Conservation (phyloP, 192 early-diverging fungal genomes). For the Coemansia sp. region DNA sequence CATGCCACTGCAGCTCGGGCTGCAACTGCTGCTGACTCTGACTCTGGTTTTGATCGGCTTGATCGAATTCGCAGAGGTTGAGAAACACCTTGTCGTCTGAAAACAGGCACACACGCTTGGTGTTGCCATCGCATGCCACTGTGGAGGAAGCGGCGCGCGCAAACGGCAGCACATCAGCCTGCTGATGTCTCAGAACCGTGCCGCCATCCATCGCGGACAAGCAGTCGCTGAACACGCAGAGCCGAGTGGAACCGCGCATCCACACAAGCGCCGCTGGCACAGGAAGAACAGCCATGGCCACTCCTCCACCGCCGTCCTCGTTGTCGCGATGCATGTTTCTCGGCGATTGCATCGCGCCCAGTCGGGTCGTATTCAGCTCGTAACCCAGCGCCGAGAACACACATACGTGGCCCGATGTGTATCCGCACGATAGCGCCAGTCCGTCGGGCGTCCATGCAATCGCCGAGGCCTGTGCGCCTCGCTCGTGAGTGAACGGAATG, state of each 20-base stretch:
- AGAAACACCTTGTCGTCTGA: conserved; percentile 47
- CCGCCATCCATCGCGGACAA: neutral
- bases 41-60: neutral
- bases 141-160: conserved; percentile 29
- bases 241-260: neutral
- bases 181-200: conserved; percentile 9
- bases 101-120: conserved; percentile 43
- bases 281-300: neutral
- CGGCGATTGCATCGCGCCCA: conserved; percentile 9
- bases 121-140: conserved; percentile 31
- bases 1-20: conserved; percentile 40
- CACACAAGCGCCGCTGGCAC: conserved; percentile 22
- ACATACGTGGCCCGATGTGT: conserved; percentile 42
- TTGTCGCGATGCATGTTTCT: neutral
- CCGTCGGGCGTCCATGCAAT: conserved; percentile 44
- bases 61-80: conserved; percentile 22
- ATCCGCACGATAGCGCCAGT: conserved; percentile 33
- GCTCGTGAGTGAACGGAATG: conserved; percentile 12
- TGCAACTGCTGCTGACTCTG: conserved; percentile 9
- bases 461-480: conserved; percentile 14
- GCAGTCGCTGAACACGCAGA: conserved; percentile 5
- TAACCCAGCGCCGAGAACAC: conserved; percentile 36
- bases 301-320: no score
- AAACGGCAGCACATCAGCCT: conserved; percentile 37
- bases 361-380: conserved; percentile 38